Percentiles rank a stretch among this genome's conserved stretches.
Evolutionary conservation across 2,329 filamentous ascomycete genomes (phyloP).

Genomic region (Passalora sequoiae): DNA sequence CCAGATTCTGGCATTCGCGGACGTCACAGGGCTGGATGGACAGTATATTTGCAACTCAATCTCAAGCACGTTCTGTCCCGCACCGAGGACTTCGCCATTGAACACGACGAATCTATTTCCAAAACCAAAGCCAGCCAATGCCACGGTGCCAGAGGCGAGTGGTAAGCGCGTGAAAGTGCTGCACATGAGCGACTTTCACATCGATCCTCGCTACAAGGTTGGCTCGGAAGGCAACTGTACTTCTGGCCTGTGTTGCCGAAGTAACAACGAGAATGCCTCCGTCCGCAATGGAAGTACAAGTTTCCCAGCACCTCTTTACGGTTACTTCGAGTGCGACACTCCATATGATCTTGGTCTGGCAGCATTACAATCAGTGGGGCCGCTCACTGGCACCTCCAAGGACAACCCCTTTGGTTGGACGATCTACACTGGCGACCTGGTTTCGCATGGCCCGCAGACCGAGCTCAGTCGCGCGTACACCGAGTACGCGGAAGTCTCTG

Average conservation of each 20-base stretch:
- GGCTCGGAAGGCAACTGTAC: constrained; percentile 52
- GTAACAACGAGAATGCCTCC: constrained; percentile 37
- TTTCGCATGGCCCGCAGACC: constrained; percentile 51
- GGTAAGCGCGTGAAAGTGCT: constrained; percentile 53
- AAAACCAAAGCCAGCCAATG: constrained; percentile 50
- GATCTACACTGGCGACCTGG: constrained; percentile 54
- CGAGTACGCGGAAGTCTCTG: constrained; percentile 50
- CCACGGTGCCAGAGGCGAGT: constrained; percentile 43
- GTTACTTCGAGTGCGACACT: constrained; percentile 53
- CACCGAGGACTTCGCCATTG: constrained; percentile 42
- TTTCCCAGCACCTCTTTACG: constrained; percentile 51
- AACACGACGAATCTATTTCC: constrained; percentile 47
- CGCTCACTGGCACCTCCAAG: constrained; percentile 51
- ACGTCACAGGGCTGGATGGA: constrained; percentile 52
- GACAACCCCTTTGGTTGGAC: constrained; percentile 48
- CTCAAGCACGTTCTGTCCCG: constrained; percentile 44
- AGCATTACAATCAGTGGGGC: constrained; percentile 52
- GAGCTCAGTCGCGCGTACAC: constrained; percentile 50
- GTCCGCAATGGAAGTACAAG: constrained; percentile 34
- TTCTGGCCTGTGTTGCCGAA: constrained; percentile 49
- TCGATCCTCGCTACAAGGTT: constrained; percentile 52
- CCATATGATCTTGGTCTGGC: constrained; percentile 55
- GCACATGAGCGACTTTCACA: constrained; percentile 52
- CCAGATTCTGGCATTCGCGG: constrained; percentile 51
- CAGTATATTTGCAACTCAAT: constrained; percentile 53